phyloP scores from a whole-genome alignment of 306 rosid species.

The Hylodesmum podocarpum region DNA sequence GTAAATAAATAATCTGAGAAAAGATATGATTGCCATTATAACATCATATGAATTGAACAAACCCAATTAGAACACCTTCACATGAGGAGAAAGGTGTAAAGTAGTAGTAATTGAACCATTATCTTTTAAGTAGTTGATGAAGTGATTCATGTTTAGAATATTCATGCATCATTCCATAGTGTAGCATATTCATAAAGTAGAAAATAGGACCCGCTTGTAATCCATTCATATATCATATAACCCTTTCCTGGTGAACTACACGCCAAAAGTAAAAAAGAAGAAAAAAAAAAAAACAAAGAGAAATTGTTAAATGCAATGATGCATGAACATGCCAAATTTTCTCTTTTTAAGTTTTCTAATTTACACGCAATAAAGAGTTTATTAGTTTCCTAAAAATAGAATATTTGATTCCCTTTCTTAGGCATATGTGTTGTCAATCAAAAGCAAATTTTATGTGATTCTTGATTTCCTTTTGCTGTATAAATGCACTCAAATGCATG shows the following conservation, averaged over 20 bases:
- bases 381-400: too few relatives aligned
- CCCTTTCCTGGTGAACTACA: slow-evolving; percentile 50
- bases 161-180: background rate
- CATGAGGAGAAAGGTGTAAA: background rate
- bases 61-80: background rate
- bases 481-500: too few relatives aligned
- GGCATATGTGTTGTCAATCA: too few relatives aligned
- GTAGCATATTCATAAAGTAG: slow-evolving; percentile 2
- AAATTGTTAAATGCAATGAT: too few relatives aligned
- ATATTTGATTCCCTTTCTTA: too few relatives aligned
- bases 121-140: background rate
- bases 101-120: background rate
- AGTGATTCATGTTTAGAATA: slow-evolving; percentile 6
- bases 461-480: too few relatives aligned
- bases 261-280: slow-evolving; percentile 30
- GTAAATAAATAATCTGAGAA: background rate
- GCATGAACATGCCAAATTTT: too few relatives aligned
- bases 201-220: slow-evolving; percentile 31
- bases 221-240: slow-evolving; percentile 32
- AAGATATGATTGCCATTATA: background rate
- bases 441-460: too few relatives aligned
- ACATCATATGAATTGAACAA: background rate
- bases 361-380: too few relatives aligned
- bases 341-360: too few relatives aligned
- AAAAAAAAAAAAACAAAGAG: background rate